phyloP scores from a whole-genome alignment of 306 rosid genomes.

The Pterocarpus macrocarpus region DNA sequence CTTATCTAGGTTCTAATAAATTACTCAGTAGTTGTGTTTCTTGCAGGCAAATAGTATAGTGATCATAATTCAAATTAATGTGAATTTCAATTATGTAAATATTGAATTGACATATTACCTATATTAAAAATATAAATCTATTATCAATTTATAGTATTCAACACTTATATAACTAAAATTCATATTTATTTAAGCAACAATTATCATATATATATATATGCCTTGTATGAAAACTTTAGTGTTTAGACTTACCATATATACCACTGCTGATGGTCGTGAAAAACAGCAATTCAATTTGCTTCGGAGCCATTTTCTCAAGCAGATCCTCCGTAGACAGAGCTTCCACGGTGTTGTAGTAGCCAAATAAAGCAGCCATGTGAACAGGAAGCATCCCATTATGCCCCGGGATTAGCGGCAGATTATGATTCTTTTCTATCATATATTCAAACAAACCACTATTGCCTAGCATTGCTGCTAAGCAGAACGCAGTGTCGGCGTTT shows the following conservation, averaged over 20 bases:
- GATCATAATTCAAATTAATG: no score
- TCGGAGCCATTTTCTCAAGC: not conserved
- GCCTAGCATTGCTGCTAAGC: conserved; percentile 10
- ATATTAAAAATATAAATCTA: no score
- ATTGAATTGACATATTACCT: no score
- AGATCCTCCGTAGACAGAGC: not conserved
- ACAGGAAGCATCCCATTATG: conserved; percentile 22
- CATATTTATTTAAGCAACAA: no score
- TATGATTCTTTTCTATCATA: not conserved
- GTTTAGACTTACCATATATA: conserved; percentile 25
- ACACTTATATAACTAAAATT: no score
- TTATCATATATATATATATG: no score
- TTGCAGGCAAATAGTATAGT: no score
- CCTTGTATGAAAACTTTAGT: not conserved
- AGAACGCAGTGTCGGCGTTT: conserved; percentile 15
- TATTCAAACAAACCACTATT: not conserved
- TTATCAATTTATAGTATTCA: no score
- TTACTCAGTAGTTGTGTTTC: no score
- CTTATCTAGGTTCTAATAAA: no score
- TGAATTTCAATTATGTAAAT: no score
- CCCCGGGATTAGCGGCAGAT: not conserved
- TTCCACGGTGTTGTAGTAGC: not conserved
- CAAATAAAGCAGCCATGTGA: conserved; percentile 2
- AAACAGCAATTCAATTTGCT: conserved; percentile 1
- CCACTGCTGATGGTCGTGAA: not conserved